Base-by-base conservation (phyloP, 495 filamentous ascomycete species). In the Parmelia sp. region DNA sequence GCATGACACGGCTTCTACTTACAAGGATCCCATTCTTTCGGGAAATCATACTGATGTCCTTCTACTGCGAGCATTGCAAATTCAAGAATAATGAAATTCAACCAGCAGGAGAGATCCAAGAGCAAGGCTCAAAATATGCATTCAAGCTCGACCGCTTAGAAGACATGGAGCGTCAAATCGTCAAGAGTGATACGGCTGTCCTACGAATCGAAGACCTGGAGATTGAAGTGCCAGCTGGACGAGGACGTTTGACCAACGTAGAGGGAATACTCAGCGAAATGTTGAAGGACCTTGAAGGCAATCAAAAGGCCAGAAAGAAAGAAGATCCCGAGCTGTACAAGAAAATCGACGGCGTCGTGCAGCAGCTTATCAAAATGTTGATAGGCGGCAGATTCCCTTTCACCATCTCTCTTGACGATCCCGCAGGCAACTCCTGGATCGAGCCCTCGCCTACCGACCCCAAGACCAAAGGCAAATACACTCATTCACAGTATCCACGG, bases 401-500 rank as follows among this genome's bases (percentile, higher is more conserved):
- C 79, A 85, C 88, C 10, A 76, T 97, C 39, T 84, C 82, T 15
- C 73, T 96, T 39, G 90, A 99, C 73, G 94, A 99, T 69, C 89
- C 89, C 3, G 89, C 92, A 6, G 94, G 94, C n/a, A 99, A 99
- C 79, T 95, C 90, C 5, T 97, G 90, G 84, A 95, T 99, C 69
- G 91, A 96, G 58, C 94, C 94, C 37, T 88, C 89, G 65, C 82
- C 87, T 62, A 76, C 82, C 47, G 90, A 93, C 69, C 75, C 78
- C 61, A 85, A 89, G 9, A 66, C 42, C 4, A 77, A 74, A 39
- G 76, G 72, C 58, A 97, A 96, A 74, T 97, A 92, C 84, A 80
- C 79, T 33, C 88, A 90, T 68, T 80, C 78, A 47, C 88, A 96
- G 71, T 99, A 96, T 71, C 73, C 86, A 8, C 85, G 94, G 37